Evolutionary conservation across 352 stramenopile genomes (phyloP).

Genomic region (Phytopythium ostracodes): DNA sequence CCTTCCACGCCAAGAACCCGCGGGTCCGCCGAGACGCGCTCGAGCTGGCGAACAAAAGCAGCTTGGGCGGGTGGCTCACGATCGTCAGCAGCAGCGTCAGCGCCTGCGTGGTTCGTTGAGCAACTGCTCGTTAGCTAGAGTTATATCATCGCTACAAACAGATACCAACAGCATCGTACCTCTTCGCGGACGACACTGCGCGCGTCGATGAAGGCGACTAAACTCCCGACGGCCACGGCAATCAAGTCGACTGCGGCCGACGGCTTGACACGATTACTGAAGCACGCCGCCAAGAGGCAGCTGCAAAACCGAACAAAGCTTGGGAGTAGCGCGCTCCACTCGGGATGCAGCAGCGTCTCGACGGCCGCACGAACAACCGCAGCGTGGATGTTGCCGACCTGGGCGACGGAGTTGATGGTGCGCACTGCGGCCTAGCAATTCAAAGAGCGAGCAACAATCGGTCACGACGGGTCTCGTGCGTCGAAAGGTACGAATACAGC

Average conservation of each 20-base stretch:
- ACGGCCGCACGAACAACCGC: conserved; percentile 26
- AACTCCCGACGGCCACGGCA: conserved; percentile 26
- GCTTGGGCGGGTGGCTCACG: conserved; percentile 56
- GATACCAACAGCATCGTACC: conserved; percentile 16
- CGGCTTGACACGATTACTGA: conserved; percentile 26
- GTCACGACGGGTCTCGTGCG: neutral
- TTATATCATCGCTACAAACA: no score
- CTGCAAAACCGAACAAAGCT: conserved; percentile 54
- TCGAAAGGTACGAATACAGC: neutral
- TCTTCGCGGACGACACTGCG: conserved; percentile 50
- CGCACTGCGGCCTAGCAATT: conserved; percentile 34
- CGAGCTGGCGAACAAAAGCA: conserved; percentile 42
- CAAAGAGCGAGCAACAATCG: neutral
- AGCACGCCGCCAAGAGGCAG: conserved; percentile 43
- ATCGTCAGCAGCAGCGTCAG: conserved; percentile 66
- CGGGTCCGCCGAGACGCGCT: conserved; percentile 26
- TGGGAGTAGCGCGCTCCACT: conserved; percentile 40
- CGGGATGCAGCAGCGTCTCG: conserved; percentile 28
- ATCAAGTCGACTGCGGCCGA: conserved; percentile 38
- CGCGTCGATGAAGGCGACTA: conserved; percentile 34
- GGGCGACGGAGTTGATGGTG: conserved; percentile 31
- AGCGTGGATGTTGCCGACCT: conserved; percentile 31
- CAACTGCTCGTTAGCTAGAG: neutral
- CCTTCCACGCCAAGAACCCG: conserved; percentile 52
- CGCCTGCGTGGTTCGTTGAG: conserved; percentile 24